phyloP scores from a whole-genome alignment of 345 rosid genomes.

The Gossypium arboreum region DNA sequence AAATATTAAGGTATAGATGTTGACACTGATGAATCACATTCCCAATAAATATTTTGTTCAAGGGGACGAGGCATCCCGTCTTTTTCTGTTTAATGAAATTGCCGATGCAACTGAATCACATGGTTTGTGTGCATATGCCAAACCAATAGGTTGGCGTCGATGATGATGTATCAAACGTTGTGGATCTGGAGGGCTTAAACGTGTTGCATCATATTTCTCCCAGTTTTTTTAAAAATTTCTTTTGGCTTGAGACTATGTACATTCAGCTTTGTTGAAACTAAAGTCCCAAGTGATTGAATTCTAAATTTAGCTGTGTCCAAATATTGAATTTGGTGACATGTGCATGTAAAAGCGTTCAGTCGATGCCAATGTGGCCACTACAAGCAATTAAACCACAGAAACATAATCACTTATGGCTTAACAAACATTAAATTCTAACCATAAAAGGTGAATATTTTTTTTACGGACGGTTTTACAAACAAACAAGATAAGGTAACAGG shows the following conservation, averaged over 20 bases:
- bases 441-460: not conserved
- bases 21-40: not conserved
- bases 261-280: not conserved
- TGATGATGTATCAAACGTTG: not conserved
- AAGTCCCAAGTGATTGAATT: not conserved
- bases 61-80: not conserved
- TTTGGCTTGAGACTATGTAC: not conserved
- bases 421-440: not conserved
- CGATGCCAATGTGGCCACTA: not conserved
- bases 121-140: not conserved
- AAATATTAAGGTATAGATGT: constrained; percentile 2
- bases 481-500: constrained; percentile 2
- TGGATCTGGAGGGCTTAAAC: not conserved
- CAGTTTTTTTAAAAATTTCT: not conserved
- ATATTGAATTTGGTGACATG: not conserved
- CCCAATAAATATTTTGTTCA: not conserved
- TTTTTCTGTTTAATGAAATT: not conserved
- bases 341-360: too few species aligned
- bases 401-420: not conserved
- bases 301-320: not conserved
- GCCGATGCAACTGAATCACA: not conserved
- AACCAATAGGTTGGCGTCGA: not conserved
- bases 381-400: not conserved
- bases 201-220: not conserved
- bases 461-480: not conserved